Evolutionary conservation across 2,329 filamentous ascomycete species (phyloP), one percentile per base, ranked within the genome.

Genomic region (Lasiodiplodia citricola): DNA sequence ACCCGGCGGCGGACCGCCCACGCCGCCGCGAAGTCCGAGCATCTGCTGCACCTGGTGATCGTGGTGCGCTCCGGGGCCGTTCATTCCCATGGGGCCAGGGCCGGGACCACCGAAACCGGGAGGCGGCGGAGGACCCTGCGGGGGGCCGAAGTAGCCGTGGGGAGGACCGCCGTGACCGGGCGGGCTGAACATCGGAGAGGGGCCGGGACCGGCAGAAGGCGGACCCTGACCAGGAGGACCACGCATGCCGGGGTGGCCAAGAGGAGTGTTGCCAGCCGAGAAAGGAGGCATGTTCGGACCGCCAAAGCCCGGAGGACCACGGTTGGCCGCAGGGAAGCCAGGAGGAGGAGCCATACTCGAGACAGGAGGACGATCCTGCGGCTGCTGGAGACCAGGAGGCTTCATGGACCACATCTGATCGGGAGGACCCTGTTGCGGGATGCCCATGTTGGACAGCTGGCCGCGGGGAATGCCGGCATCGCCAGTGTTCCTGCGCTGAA

Each of bases 361-460:
- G n/a, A 58, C 60, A 6, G 60, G 51, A 58, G 60, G 67, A 65
- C 60, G 67, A 25, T 68, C 58, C 25, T 66, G 67, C 13, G 60
- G 60, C 28, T 68, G 44, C 28, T 58, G 62, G 18, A 65, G 51
- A 52, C 54, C 62, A 14, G 67, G 58, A 31, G 67, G 67, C 67
- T 64, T 68, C 68, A 56, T 67, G 28, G n/a, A 28, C 64, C 65
- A 69, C 51, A 63, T 54, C 52, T 60, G 75, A 8, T 80, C 78
- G 16, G 76, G 77, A 13, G 76, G 69, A 7, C 78, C 75, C 66
- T 80, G 78, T 25, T 79, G 80, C n/a, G 79, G 79, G 31, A 80
- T 80, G 28, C 79, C 79, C 79, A 80, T 80, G 67, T 80, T 80
- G 31, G 76, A 78, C 71, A 79, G 73, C 62, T 78, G 78, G 25